These are phyloP conservation scores for Gyrodon lividus DNA, from an alignment of 768 basidiomycete species.

Conservation along the genomic window DNA sequence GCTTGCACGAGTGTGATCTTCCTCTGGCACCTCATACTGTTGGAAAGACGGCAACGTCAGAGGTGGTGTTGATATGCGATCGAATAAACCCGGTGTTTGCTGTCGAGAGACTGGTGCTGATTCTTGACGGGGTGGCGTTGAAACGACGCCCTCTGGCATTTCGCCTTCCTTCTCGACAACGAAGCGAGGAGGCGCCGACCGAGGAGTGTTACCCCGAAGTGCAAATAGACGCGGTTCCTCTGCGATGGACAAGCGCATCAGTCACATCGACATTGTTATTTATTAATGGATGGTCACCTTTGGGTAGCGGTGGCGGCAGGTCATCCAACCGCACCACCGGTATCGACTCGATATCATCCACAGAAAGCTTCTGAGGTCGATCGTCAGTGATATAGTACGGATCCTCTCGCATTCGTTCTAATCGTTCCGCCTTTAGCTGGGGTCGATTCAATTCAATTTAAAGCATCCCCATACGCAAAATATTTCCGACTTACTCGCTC, in stretches of 20 bases:
- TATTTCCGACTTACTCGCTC: conserved; percentile 54
- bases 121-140: conserved; percentile 18
- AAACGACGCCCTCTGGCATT: conserved; percentile 67
- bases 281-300: conserved; percentile 22
- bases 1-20: conserved; percentile 48
- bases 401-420: conserved; percentile 78
- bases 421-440: conserved; percentile 73
- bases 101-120: conserved; percentile 28
- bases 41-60: conserved; percentile 42
- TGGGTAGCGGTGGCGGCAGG: conserved; percentile 49
- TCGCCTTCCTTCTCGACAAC: conserved; percentile 79
- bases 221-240: conserved; percentile 44
- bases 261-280: background rate
- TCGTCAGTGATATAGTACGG: conserved; percentile 88
- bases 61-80: conserved; percentile 35
- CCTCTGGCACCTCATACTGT: conserved; percentile 50
- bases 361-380: conserved; percentile 35
- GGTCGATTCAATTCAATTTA: conserved; percentile 7
- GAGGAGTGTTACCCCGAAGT: conserved; percentile 40
- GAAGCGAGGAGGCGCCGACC: conserved; percentile 47
- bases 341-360: conserved; percentile 83
- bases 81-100: conserved; percentile 26
- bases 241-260: conserved; percentile 29
- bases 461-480: background rate
- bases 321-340: conserved; percentile 85